A percentile compares a stretch with the other conserved stretches of the same genome.
phyloP scores from a whole-genome alignment of 768 basidiomycete species.

The Tylopilus subfusipes region DNA sequence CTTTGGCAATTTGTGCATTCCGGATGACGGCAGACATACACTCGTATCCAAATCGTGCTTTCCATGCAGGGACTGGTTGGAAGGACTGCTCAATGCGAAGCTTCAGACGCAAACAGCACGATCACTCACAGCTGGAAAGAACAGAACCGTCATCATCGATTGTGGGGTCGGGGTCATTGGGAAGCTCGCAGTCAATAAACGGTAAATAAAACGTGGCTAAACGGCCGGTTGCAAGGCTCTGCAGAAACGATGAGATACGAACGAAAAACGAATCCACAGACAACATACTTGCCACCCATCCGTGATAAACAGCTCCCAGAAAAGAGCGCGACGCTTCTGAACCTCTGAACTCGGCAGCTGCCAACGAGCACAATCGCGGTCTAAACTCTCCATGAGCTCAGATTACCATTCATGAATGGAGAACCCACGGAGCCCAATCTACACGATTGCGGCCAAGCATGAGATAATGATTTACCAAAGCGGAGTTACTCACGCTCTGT shows the following conservation, averaged over 20 bases:
- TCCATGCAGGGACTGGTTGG: slow-evolving; percentile 60
- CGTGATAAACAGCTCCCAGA: slow-evolving; percentile 73
- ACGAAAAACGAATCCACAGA: background rate
- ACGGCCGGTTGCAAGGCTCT: slow-evolving; percentile 71
- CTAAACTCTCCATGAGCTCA: slow-evolving; percentile 37
- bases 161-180: slow-evolving; percentile 55
- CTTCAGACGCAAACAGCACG: background rate
- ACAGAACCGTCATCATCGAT: slow-evolving; percentile 56
- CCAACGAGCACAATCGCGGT: slow-evolving; percentile 73
- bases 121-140: slow-evolving; percentile 55
- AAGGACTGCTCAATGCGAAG: background rate
- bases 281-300: slow-evolving; percentile 67
- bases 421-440: slow-evolving; percentile 68
- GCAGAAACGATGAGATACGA: background rate
- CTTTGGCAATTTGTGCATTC: slow-evolving; percentile 61
- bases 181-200: slow-evolving; percentile 70
- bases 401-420: background rate
- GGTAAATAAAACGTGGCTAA: slow-evolving; percentile 66
- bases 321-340: slow-evolving; percentile 65
- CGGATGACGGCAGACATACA: slow-evolving; percentile 67
- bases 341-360: slow-evolving; percentile 57
- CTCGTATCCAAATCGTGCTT: slow-evolving; percentile 62
- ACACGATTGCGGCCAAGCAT: slow-evolving; percentile 2
- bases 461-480: slow-evolving; percentile 1
- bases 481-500: slow-evolving; percentile 53